Evolutionary conservation across 768 basidiomycete genomes (phyloP).

Genomic region (Mycena galopus): DNA sequence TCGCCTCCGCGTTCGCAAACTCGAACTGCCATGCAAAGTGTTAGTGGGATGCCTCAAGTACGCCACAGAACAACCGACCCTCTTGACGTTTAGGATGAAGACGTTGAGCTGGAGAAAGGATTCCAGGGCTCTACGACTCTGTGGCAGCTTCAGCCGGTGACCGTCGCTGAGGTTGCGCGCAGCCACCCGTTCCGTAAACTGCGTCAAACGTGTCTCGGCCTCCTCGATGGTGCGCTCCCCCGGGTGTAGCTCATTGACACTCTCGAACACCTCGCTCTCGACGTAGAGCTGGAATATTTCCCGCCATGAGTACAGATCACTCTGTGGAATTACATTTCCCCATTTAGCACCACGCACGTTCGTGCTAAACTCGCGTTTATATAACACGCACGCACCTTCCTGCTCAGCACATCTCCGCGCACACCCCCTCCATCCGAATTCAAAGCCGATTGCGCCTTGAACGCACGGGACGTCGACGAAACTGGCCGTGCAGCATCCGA

Average conservation of each 20-base stretch:
- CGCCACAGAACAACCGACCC: constrained; percentile 51
- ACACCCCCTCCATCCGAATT: constrained; percentile 52
- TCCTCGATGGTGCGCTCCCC: too few species aligned
- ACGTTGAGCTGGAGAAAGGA: constrained; percentile 83
- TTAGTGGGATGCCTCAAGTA: neutral
- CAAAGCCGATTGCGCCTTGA: constrained; percentile 61
- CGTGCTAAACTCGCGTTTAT: neutral
- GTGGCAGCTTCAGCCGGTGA: constrained; percentile 66
- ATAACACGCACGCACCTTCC: constrained; percentile 35
- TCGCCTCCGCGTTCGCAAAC: too few species aligned
- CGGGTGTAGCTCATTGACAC: too few species aligned
- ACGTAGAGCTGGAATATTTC: too few species aligned
- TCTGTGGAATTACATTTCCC: constrained; percentile 52
- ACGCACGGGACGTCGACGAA: constrained; percentile 52
- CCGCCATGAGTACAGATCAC: constrained; percentile 89
- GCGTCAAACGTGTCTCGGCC: constrained; percentile 67
- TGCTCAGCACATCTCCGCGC: constrained; percentile 42
- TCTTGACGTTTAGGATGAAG: constrained; percentile 84
- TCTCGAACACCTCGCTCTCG: too few species aligned
- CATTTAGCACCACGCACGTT: neutral
- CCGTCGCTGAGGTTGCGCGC: constrained; percentile 67
- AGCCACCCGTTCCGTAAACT: constrained; percentile 72
- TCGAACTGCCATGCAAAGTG: constrained; percentile 69
- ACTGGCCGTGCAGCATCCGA: constrained; percentile 57
- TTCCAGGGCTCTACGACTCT: constrained; percentile 71